Evolutionary conservation across 495 filamentous ascomycete species (phyloP), one percentile per base, ranked within the genome.

Genomic region (Trichocladium uniseriatum): DNA sequence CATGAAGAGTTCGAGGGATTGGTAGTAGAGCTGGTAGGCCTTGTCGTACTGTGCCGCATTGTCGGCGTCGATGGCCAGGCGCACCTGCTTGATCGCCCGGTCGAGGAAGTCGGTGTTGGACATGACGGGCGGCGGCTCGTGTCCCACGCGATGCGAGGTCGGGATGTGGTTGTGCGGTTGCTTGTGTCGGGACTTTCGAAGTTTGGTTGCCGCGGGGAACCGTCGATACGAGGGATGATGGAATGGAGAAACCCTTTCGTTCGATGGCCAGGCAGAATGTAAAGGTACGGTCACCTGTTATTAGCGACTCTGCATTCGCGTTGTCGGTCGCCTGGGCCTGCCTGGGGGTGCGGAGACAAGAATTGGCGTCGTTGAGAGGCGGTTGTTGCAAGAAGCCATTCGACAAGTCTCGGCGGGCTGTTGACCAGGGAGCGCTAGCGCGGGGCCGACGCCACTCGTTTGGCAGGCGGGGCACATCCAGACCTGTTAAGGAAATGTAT

Each of bases 21-120:
- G 80, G 73, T 94, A 95, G 78, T 99, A 99, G 43, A 80, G 71
- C 60, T 95, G 86, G 70, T 95, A 96, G 43, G 92, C 92, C 64
- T 92, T 87, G 54, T 96, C 88, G 68, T 97, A 99, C 56, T 97
- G 86, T 54, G 84, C 86, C n/a, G 84, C 82, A 51, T 88, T 94
- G 76, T 99, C 92, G 60, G 82, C 78, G 67, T 95, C 90, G 74
- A 99, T 95, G 58, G 92, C 92, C 68, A 90, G 90, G 71, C 95
- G 94, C 53, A 97, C 94, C 57, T 83, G 80, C 55, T 89, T 86
- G 74, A 99, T 96, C 43, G 92, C 92, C 58, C 90, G 85, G 62
- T 87, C 88, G 55, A 97, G 78, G 60, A 97, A 99, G 69, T 97
- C 90, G 61, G 89, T 94, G 65, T 95, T 94, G 57, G 89, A 94